Base-by-base conservation (phyloP, 2,329 filamentous ascomycete genomes). In the Xylaria digitata region DNA sequence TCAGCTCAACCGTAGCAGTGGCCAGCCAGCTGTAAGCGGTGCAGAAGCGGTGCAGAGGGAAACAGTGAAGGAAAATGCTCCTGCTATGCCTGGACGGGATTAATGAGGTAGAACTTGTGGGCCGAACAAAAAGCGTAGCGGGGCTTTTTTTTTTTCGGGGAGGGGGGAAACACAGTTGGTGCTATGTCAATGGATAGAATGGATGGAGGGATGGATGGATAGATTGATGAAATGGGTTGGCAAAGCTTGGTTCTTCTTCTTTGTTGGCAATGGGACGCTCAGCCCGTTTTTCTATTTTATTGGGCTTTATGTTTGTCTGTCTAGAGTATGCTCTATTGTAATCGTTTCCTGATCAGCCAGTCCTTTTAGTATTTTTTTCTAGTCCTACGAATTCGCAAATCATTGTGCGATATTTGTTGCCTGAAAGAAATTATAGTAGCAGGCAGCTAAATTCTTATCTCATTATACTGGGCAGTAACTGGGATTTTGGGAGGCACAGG, bases 121-220 rank as follows among this genome's bases (percentile, higher is more conserved):
- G 71, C 70, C 74, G 67, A 66, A 73, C 64, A 72, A 76, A 75
- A 75, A 71, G 71, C 67, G 67, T 66, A 68, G 72, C 69, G 72
- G 74, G 74, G 71, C 62, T 15, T 40, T 40, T 40, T 37, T 9
- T 37, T 37, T 37, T 37, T 59, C 43, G 46, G 49, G 61, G 53
- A 34, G 49, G 54, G 23, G 53, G 52, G n/a, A 8, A 32, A 19
- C 42, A 26, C 57, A 37, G 52, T 34, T 45, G 57, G 17, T 49
- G 30, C 58, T 32, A 19, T 53, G 46, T 32, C 59, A 61, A 50
- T 65, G 59, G 34, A 42, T 8, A 13, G 34, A 37, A 9, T 37
- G 34, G 11, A 2, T 8, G 34, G n/a, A 43, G 46, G 17, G 23
- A 54, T 40, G 32, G 9, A 26, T 42, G 34, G 34, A 26, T 42